Base-by-base conservation (phyloP, 495 filamentous ascomycete genomes). In the Endocarpon pusillum region DNA sequence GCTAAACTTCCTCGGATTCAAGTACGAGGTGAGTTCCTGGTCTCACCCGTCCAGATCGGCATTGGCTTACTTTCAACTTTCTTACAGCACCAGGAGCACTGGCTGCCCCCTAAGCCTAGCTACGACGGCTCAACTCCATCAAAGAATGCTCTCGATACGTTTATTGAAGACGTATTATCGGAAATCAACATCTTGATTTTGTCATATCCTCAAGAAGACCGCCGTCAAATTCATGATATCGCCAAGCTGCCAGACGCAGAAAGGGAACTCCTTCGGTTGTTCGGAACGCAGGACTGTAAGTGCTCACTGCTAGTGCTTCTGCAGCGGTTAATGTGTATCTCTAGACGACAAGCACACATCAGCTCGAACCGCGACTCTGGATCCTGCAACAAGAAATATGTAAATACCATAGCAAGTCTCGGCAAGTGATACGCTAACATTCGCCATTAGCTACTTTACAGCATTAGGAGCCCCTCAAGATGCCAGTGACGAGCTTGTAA, bases 1-100 rank as follows among this genome's bases (percentile, higher is more conserved):
- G 21, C 59, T 86, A 22, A 59, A 61, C 32, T 72, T 67, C 23
- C 50, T 85, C 3, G 76, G 68, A 3, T 87, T 85, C 43, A 44
- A 40, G 17, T 44, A 46, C 17, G 50, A 56, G 47, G 63, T 66
- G 41, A 15, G 47, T 48, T n/a, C n/a, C n/a, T n/a, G n/a, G n/a
- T n/a, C n/a, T n/a, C n/a, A n/a, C n/a, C n/a, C n/a, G n/a, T n/a
- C n/a, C n/a, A n/a, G n/a, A n/a, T n/a, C n/a, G n/a, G n/a, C n/a
- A n/a, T n/a, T n/a, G n/a, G n/a, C n/a, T n/a, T n/a, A n/a, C n/a
- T 25, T 16, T 29, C 15, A 17, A 23, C 9, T 29, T 19, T 18
- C n/a, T 29, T 25, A 8, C 36, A 60, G 53, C 42, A 52, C 19
- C 45, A 56, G 29, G 55, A 50, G 9, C 47, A 43, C 39, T 73